Evolutionary conservation across 805 yeast genomes (phyloP), one percentile per base, ranked within the genome.

Genomic region (Millerozyma acaciae): DNA sequence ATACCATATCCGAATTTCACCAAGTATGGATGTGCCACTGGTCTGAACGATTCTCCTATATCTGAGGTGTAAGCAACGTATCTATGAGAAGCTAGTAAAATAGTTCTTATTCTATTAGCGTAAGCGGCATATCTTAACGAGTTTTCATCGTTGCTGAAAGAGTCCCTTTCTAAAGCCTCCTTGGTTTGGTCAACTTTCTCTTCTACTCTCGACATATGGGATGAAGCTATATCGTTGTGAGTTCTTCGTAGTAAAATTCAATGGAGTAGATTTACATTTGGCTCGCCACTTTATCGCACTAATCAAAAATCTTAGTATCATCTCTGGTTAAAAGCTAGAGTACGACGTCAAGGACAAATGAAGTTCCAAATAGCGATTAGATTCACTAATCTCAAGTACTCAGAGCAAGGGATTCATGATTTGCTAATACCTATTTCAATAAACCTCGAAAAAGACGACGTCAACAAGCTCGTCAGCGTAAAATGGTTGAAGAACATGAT

Each of bases 1-100:
- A 84, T 61, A 22, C 78, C 86, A 53, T 84, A 84, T 18, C 90
- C 80, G 3, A 74, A 40, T 9, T 60, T 68, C 13, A 84, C 93
- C n/a, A 80, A 37, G 21, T 46, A 43, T 1, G 89, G 88, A 47
- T 78, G 80, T 4, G 85, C 89, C 8, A 84, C 80, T 1, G 93
- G 93, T 33, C 95, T 69, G 60, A 84, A 85, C 8, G 89, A 80
- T 51, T 84, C 95, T 20, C 95, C 95, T 46, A 84, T 77, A 53
- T 84, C 95, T 0, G 89, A 81, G 2, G 94, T 84, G 57, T 85
- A 84, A 1, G 95, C 95, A 16, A 84, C 85, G 49, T 84, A 85
- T 47, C 94, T 62, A 51, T 82, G 90, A 10, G 89, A 75, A 5
- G 93, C 86, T 32, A 69, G 45, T 30, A 83, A 64, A 38, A 84